Percentiles rank a stretch among this genome's conserved stretches.
phyloP scores from a whole-genome alignment of 202 grass and related monocot genomes.

The Cymbopogon flexuosus region DNA sequence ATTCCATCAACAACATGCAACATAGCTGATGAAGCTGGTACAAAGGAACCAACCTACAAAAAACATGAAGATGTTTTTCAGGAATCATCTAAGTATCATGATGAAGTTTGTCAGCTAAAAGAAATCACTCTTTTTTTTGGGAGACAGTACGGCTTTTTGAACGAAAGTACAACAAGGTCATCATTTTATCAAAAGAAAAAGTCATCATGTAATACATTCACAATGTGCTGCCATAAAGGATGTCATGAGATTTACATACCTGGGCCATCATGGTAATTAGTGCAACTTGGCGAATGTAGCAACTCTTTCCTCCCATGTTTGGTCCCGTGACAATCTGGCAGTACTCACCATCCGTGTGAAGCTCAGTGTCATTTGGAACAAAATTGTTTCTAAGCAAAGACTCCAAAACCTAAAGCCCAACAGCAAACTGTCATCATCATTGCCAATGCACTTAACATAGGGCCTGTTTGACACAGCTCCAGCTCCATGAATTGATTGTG shows the following conservation, averaged over 20 bases:
- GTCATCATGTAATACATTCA: constrained; percentile 19
- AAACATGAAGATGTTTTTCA: constrained; percentile 36
- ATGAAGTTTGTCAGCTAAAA: constrained; percentile 19
- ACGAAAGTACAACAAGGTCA: not conserved
- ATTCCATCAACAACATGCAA: constrained; percentile 84
- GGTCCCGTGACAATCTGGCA: constrained; percentile 95
- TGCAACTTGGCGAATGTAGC: constrained; percentile 94
- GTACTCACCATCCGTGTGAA: constrained; percentile 59
- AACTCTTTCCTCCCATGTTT: constrained; percentile 99
- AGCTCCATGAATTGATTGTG: not conserved
- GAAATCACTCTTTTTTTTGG: not conserved
- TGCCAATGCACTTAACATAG: not conserved
- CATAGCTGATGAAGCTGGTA: constrained; percentile 77
- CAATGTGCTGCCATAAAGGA: not conserved
- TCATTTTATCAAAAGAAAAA: not conserved
- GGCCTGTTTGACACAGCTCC: not conserved
- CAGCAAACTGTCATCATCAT: constrained; percentile 24
- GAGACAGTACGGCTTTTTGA: not conserved
- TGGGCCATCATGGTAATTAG: constrained; percentile 91
- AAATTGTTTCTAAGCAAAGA: constrained; percentile 67
- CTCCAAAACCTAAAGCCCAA: constrained; percentile 66
- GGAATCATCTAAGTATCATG: constrained; percentile 19
- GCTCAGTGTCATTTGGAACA: constrained; percentile 93
- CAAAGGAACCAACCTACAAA: constrained; percentile 78
- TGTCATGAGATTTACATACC: constrained; percentile 41